Conservation (phyloP, 352 stramenopile species). For the Pythium aristosporum region DNA sequence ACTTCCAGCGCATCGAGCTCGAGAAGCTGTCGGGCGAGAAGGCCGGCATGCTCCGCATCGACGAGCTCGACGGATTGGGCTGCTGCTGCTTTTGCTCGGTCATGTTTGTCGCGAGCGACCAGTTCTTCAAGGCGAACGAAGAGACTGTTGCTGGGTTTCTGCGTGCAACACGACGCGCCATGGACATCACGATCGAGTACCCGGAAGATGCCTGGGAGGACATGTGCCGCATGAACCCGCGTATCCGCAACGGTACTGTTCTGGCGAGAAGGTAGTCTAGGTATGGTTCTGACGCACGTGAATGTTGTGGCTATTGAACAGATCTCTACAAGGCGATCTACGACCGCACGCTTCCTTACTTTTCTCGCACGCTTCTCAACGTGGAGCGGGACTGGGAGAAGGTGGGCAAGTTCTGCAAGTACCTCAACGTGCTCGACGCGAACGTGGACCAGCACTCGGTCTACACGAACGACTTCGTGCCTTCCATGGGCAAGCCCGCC, state of each 20-base stretch:
- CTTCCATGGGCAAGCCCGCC: conserved; percentile 44
- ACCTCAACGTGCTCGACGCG: conserved; percentile 46
- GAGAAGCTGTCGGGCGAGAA: conserved; percentile 51
- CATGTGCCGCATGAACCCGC: conserved; percentile 55
- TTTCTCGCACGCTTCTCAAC: conserved; percentile 50
- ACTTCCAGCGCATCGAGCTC: conserved; percentile 54
- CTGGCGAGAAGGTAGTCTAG: no score
- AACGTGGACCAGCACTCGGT: conserved; percentile 50
- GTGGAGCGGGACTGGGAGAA: conserved; percentile 55
- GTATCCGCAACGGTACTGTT: conserved; percentile 36
- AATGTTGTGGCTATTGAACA: neutral
- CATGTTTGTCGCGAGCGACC: conserved; percentile 51
- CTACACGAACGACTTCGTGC: conserved; percentile 54
- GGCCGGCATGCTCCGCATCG: conserved; percentile 49
- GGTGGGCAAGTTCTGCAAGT: conserved; percentile 56
- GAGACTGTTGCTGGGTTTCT: conserved; percentile 42
- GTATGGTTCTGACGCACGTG: no score
- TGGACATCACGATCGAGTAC: conserved; percentile 56
- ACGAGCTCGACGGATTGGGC: conserved; percentile 47
- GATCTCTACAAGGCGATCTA: conserved; percentile 52
- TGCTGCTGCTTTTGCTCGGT: conserved; percentile 61
- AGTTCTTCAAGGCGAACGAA: conserved; percentile 50
- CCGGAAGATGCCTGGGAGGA: conserved; percentile 46
- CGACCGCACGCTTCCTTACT: conserved; percentile 51
- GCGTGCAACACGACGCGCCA: conserved; percentile 42